A percentile compares a stretch with the other conserved stretches of the same genome.
Conservation (phyloP, 805 yeast species). For the Kuraishia hungarica region DNA sequence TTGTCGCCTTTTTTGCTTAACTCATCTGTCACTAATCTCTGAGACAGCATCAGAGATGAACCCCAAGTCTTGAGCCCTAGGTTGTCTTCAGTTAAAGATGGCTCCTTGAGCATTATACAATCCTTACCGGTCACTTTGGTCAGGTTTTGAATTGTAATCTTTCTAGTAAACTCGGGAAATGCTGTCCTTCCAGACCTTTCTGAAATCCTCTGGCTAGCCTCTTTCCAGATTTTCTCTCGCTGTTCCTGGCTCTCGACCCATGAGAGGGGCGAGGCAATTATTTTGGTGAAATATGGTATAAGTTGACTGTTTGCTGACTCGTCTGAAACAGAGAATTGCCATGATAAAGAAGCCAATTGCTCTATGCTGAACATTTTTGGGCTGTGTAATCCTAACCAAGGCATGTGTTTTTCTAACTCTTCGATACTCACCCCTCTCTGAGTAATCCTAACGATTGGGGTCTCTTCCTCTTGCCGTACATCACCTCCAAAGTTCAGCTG, state of each 20-base stretch:
- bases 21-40: conserved; percentile 32
- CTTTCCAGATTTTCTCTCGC: conserved; percentile 34
- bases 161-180: conserved; percentile 60
- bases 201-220: conserved; percentile 59
- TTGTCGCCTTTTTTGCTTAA: background rate
- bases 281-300: conserved; percentile 38
- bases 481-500: conserved; percentile 40
- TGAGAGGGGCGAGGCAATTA: conserved; percentile 37
- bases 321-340: conserved; percentile 11
- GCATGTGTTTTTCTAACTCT: conserved; percentile 6
- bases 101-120: conserved; percentile 51
- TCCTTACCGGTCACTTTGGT: conserved; percentile 13
- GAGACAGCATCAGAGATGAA: conserved; percentile 64
- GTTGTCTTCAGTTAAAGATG: conserved; percentile 79
- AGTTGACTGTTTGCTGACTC: conserved; percentile 17
- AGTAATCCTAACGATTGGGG: conserved; percentile 13
- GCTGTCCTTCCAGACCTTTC: conserved; percentile 84
- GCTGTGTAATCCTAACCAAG: conserved; percentile 36
- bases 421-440: conserved; percentile 8
- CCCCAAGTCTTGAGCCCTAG: conserved; percentile 97
- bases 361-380: conserved; percentile 19
- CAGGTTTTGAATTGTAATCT: conserved; percentile 38
- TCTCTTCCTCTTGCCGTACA: conserved; percentile 1
- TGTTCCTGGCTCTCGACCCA: conserved; percentile 32
- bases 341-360: conserved; percentile 20